Percentiles rank a stretch among this genome's conserved stretches.
phyloP scores from a whole-genome alignment of 2,329 filamentous ascomycete species.

The Pseudocercospora fuligena region DNA sequence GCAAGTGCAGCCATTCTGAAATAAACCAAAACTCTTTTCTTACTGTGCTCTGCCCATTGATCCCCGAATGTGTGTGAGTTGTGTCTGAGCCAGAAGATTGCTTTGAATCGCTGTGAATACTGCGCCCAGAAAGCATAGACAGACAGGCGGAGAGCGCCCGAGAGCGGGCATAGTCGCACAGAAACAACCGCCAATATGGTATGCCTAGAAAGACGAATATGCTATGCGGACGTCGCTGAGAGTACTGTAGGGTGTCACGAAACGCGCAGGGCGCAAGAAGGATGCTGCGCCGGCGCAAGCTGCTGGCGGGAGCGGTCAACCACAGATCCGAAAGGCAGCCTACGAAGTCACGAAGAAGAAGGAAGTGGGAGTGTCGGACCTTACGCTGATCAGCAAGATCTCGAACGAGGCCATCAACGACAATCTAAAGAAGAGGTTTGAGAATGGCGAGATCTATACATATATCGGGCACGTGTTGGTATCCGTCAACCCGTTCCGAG shows the following conservation, averaged over 20 bases:
- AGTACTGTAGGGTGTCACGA: slow-evolving; percentile 56
- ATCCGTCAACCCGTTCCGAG: slow-evolving; percentile 96
- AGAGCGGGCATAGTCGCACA: slow-evolving; percentile 6
- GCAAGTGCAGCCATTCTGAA: slow-evolving; percentile 6
- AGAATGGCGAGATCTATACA: slow-evolving; percentile 97
- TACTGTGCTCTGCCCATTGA: slow-evolving; percentile 6
- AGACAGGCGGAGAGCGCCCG: neutral
- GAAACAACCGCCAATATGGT: slow-evolving; percentile 2
- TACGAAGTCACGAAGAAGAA: slow-evolving; percentile 99
- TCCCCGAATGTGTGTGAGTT: neutral
- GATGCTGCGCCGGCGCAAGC: slow-evolving; percentile 50
- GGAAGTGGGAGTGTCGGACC: slow-evolving; percentile 96
- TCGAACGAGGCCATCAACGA: slow-evolving; percentile 99
- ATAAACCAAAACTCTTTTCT: slow-evolving; percentile 3
- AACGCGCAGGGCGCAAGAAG: slow-evolving; percentile 64
- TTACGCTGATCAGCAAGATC: slow-evolving; percentile 97
- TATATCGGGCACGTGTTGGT: slow-evolving; percentile 99
- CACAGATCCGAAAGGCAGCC: slow-evolving; percentile 89
- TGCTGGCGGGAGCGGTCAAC: slow-evolving; percentile 50
- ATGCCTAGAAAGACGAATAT: neutral
- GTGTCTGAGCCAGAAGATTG: neutral
- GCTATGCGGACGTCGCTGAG: neutral
- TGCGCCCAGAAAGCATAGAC: slow-evolving; percentile 1
- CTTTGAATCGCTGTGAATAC: neutral
- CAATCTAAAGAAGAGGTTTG: slow-evolving; percentile 96